Conservation (phyloP, 768 basidiomycete species). For the Boletus insuetus region DNA sequence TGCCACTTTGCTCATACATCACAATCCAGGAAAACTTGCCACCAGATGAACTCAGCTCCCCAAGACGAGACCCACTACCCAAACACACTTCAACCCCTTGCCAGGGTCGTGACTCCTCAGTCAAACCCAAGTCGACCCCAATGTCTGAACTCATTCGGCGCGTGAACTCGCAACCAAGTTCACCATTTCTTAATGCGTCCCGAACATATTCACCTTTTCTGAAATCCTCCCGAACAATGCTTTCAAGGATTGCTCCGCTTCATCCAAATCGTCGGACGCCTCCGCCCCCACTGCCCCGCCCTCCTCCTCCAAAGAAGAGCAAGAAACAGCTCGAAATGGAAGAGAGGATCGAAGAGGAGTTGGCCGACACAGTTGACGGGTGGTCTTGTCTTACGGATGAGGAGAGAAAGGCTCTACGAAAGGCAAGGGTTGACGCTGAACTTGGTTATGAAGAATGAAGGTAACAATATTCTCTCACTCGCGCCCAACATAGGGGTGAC, state of each 20-base stretch:
- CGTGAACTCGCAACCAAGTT: conserved; percentile 63
- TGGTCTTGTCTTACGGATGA: conserved; percentile 43
- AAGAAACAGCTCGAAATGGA: conserved; percentile 76
- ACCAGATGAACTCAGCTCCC: conserved; percentile 1
- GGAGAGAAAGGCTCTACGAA: conserved; percentile 51
- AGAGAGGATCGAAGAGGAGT: conserved; percentile 78
- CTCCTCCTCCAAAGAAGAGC: conserved; percentile 71
- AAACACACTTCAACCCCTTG: conserved; percentile 10
- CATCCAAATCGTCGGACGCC: conserved; percentile 73
- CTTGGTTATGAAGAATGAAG: conserved; percentile 49
- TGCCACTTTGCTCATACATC: background rate
- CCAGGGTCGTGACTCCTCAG: conserved; percentile 35
- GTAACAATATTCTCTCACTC: background rate
- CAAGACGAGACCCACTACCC: background rate
- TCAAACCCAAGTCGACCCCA: conserved; percentile 55
- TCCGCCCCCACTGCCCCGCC: conserved; percentile 68
- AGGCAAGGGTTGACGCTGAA: conserved; percentile 62
- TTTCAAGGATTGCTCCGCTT: conserved; percentile 71
- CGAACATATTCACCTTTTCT: conserved; percentile 59
- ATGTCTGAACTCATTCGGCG: conserved; percentile 77
- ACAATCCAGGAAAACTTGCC: conserved; percentile 13
- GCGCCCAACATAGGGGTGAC: background rate
- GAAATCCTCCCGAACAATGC: conserved; percentile 59
- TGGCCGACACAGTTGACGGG: conserved; percentile 70
- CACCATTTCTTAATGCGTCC: conserved; percentile 39